These are phyloP conservation scores for Podila horticola DNA, from an alignment of 192 early-diverging fungal species.

Conservation along the genomic window DNA sequence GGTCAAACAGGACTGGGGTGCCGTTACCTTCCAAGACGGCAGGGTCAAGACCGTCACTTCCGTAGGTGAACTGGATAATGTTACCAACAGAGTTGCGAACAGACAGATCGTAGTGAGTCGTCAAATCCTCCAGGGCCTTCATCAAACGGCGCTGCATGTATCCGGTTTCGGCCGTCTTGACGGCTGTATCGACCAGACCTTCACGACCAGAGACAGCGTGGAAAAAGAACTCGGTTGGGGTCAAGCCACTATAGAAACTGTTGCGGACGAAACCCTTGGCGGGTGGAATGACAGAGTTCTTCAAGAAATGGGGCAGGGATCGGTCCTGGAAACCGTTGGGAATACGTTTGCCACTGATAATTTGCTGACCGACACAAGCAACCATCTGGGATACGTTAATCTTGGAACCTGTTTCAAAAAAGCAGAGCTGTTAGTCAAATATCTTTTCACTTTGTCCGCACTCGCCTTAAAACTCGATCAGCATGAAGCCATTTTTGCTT, in stretches of 20 bases:
- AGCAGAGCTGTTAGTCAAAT: neutral
- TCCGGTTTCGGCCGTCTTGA: conserved; percentile 99
- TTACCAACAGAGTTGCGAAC: conserved; percentile 93
- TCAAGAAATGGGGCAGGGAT: conserved; percentile 96
- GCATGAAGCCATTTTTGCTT: neutral
- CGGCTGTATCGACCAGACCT: conserved; percentile 99
- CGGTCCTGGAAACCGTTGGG: conserved; percentile 97
- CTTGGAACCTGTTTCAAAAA: conserved; percentile 73
- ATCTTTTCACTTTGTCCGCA: neutral
- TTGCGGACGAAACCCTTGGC: conserved; percentile 98
- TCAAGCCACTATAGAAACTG: conserved; percentile 96
- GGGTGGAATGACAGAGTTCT: conserved; percentile 89
- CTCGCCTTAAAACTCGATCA: neutral
- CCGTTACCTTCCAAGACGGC: conserved; percentile 90
- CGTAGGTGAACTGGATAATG: conserved; percentile 95
- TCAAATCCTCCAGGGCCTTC: conserved; percentile 98
- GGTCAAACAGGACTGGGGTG: conserved; percentile 87
- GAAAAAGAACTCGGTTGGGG: conserved; percentile 98
- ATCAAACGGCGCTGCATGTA: conserved; percentile 97
- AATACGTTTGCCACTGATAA: conserved; percentile 96
- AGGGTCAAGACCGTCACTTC: conserved; percentile 97
- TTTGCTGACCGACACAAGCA: conserved; percentile 99
- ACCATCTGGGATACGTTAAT: conserved; percentile 99
- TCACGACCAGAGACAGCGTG: conserved; percentile 99
- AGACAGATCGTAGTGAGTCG: conserved; percentile 93